Evolutionary conservation across 768 basidiomycete genomes (phyloP).

Genomic region (Filobasidium wieringae): DNA sequence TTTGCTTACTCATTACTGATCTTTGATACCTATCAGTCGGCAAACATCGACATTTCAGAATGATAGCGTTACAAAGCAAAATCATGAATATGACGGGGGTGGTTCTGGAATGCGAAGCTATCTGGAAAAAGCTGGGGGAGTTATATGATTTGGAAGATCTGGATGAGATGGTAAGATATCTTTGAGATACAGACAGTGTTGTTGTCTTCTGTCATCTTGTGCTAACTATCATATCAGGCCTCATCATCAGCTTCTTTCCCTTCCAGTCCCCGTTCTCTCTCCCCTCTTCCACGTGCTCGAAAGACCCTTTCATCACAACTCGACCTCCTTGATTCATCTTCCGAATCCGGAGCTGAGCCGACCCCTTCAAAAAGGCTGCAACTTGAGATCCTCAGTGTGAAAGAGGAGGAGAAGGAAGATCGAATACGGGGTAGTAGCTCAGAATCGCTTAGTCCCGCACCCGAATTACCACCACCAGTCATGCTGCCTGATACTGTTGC

Average conservation of each 20-base stretch:
- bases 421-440: background rate
- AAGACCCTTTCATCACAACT: background rate
- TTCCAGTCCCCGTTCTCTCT: conserved; percentile 13
- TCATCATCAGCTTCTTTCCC: conserved; percentile 17
- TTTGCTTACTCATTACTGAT: background rate
- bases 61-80: conserved; percentile 24
- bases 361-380: too few relatives aligned
- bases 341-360: background rate
- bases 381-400: too few relatives aligned
- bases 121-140: conserved; percentile 25
- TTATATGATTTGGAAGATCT: conserved; percentile 26
- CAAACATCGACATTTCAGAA: conserved; percentile 22
- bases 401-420: background rate
- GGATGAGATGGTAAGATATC: conserved; percentile 25
- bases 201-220: background rate
- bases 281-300: conserved; percentile 9
- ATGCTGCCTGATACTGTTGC: background rate
- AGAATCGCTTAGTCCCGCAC: background rate
- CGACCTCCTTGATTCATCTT: background rate
- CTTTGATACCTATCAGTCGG: conserved; percentile 22
- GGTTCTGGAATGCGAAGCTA: conserved; percentile 16
- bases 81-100: conserved; percentile 21
- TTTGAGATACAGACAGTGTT: background rate
- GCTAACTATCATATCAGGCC: background rate
- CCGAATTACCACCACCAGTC: background rate